Evolutionary conservation across 257 asterid genomes (phyloP).

Genomic region (Prunella vulgaris): DNA sequence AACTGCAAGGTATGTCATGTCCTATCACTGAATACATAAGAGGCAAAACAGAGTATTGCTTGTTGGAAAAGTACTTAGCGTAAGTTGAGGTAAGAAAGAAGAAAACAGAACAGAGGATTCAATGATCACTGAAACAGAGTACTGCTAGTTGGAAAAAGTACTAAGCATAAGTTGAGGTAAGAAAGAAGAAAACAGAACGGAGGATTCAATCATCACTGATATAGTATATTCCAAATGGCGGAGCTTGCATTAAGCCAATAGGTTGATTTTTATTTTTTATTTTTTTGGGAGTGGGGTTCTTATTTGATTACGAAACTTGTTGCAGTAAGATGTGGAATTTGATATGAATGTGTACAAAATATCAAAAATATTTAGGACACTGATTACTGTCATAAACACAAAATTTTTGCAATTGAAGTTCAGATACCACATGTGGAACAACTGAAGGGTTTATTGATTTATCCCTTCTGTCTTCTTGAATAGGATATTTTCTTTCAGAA

Average conservation of each 20-base stretch:
- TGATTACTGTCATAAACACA: background rate
- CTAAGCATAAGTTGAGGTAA: background rate
- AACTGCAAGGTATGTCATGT: slow-evolving; percentile 9
- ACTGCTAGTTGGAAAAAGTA: background rate
- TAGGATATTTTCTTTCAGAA: background rate
- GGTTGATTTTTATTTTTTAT: background rate
- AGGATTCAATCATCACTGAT: background rate
- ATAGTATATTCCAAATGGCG: background rate
- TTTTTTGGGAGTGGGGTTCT: background rate
- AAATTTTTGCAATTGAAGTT: slow-evolving; percentile 17
- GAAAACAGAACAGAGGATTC: background rate
- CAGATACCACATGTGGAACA: background rate
- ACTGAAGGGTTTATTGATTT: slow-evolving; percentile 7
- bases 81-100: slow-evolving; percentile 5
- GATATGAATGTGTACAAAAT: background rate
- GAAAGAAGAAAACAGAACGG: background rate
- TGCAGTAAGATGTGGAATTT: slow-evolving; percentile 7
- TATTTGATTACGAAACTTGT: background rate
- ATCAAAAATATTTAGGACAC: background rate
- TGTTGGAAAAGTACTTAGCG: background rate
- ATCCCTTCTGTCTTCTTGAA: background rate
- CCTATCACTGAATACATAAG: slow-evolving; percentile 8
- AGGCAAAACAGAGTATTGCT: slow-evolving; percentile 14
- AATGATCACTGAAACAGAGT: no score
- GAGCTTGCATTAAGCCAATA: background rate